Conservation (phyloP, 2,329 filamentous ascomycete genomes). For the Colletotrichum orbiculare region DNA sequence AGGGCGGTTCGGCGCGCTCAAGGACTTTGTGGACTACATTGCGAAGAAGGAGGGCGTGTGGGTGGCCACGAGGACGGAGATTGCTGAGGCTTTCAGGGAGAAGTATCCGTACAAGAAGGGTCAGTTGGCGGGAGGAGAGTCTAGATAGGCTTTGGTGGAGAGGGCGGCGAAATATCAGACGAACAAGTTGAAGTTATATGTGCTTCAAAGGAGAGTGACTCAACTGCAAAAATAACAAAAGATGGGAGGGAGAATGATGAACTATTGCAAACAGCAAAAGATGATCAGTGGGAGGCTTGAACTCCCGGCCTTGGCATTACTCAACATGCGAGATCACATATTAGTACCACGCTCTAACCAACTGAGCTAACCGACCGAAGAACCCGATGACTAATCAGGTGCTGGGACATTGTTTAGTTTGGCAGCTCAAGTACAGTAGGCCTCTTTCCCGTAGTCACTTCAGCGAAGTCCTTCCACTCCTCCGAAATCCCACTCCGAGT, state of each 20-base stretch:
- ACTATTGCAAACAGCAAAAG: neutral
- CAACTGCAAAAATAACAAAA: neutral
- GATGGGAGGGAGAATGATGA: neutral
- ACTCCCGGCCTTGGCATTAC: conserved; percentile 35
- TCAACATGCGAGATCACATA: conserved; percentile 9
- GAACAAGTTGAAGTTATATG: too few relatives aligned
- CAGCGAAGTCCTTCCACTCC: conserved; percentile 7
- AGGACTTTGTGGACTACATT: conserved; percentile 65
- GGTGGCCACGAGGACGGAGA: conserved; percentile 64
- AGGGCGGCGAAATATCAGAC: too few relatives aligned
- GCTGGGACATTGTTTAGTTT: too few relatives aligned
- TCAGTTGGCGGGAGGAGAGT: conserved; percentile 40
- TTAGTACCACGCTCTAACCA: conserved; percentile 36
- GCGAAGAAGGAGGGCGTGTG: conserved; percentile 62
- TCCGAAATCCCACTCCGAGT: conserved; percentile 32
- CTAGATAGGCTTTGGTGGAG: too few relatives aligned
- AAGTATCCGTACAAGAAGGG: conserved; percentile 61
- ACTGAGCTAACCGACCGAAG: conserved; percentile 26
- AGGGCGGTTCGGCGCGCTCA: conserved; percentile 60
- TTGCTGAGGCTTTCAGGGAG: conserved; percentile 59
- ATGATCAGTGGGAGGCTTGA: conserved; percentile 35
- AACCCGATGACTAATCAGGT: neutral
- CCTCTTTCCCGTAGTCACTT: neutral
- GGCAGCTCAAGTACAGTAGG: neutral
- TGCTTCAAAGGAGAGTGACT: neutral